Evolutionary conservation across 1,284 basidiomycete species (phyloP).

Genomic region (Cryptococcus sp.): DNA sequence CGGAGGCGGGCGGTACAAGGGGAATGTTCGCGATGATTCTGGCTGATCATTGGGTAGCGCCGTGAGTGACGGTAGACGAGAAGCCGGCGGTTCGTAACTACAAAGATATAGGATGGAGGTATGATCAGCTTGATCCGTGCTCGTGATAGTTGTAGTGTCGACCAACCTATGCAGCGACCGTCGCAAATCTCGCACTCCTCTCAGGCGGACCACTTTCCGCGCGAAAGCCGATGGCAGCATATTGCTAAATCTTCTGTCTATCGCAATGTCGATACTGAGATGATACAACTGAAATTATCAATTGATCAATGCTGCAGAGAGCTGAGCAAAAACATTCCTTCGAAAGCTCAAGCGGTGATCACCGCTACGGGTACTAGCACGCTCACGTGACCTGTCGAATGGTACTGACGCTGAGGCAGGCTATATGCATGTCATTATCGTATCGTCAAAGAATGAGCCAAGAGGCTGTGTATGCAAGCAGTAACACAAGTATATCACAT

Average conservation of each 20-base stretch:
- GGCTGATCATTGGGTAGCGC: not conserved
- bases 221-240: conserved; percentile 27
- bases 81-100: conserved; percentile 3
- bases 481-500: not conserved
- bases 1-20: conserved; percentile 17
- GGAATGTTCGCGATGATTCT: conserved; percentile 4
- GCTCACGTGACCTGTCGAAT: too few relatives aligned
- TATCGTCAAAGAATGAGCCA: not conserved
- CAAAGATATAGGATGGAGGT: too few relatives aligned
- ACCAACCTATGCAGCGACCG: conserved; percentile 5
- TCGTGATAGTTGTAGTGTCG: too few relatives aligned
- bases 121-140: too few relatives aligned
- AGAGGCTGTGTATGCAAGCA: not conserved
- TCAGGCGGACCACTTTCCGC: conserved; percentile 14
- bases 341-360: too few relatives aligned
- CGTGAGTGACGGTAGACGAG: conserved; percentile 7
- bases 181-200: not conserved
- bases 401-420: not conserved
- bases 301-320: not conserved
- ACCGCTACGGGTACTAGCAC: too few relatives aligned
- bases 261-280: not conserved
- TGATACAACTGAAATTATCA: not conserved
- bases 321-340: too few relatives aligned
- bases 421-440: conserved; percentile 4
- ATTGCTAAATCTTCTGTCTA: not conserved